Base-by-base conservation (phyloP, 176 grass and related monocot species). In the Tillandsia fasciculata region DNA sequence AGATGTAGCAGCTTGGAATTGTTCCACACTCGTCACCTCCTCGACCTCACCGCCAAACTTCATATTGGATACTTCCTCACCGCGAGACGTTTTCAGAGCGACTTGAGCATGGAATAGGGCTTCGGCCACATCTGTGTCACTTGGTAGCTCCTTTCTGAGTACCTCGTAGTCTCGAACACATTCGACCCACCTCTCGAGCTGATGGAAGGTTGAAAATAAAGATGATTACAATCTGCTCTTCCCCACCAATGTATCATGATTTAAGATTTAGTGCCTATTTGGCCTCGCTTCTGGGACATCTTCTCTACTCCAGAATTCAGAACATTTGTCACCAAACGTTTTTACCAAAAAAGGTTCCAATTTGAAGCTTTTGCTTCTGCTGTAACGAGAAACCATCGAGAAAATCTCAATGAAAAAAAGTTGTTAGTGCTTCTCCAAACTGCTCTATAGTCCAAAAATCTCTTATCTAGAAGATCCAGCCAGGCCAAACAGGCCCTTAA, bases 181-280 rank as follows among this genome's bases (percentile, higher is more conserved):
- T 76, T 96, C 76, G 67, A 24, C 82, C 91, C 91, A 96, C 58
- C 72, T 71, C 63, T 91, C 87, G 74, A 96, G 84, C 91, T 96
- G 81, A 56, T 53, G 49, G 48, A 67, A 47, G 51, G 54, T 75
- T 9, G 72, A 80, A 49, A 66, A 22, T 8, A 2, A 80, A 53
- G 33, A 67, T 76, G 53, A 90, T 20, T 15, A 78, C 53, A 71
- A 77, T 18, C 22, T 15, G 15, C 8, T 18, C 14, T 61, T 61
- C 15, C 17, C 56, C 15, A 61, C 56, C 48, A 47, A 67, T 49
- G 28, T 67, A 2, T 2, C 29, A 49, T 49, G 65, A 49, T n/a
- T 33, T 23, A 61, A 61, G 22, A 23, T 61, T 2, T 10, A 42
- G 3, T 42, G 33, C 33, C 33, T 42, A 42, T 42, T 42, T 42